Evolutionary conservation across 192 early-diverging fungal species (phyloP).

Genomic region (Coemansia sp.): DNA sequence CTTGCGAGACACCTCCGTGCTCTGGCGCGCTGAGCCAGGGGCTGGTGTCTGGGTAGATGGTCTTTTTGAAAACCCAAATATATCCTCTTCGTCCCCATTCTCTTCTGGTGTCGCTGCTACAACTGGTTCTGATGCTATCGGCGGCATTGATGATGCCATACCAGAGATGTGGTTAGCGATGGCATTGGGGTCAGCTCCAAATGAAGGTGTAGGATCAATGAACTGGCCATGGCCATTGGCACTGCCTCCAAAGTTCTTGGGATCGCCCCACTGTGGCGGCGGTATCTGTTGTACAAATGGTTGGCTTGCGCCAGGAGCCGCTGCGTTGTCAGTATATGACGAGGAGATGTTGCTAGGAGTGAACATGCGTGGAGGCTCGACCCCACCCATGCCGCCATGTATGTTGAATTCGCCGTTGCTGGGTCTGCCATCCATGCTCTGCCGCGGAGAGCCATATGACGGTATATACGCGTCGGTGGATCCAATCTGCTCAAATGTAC

Average conservation of each 20-base stretch:
- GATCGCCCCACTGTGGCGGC: slow-evolving; percentile 46
- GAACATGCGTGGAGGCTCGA: slow-evolving; percentile 38
- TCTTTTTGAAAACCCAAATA: slow-evolving; percentile 54
- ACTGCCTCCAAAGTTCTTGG: background rate
- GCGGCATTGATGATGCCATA: background rate
- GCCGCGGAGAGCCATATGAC: slow-evolving; percentile 23
- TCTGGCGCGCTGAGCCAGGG: slow-evolving; percentile 15
- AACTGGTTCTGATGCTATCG: background rate
- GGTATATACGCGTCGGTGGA: slow-evolving; percentile 11
- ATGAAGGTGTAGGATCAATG: slow-evolving; percentile 17
- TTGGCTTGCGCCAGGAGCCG: background rate
- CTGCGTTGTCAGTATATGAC: slow-evolving; percentile 4
- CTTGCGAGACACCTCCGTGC: slow-evolving; percentile 26
- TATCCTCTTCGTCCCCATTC: slow-evolving; percentile 50
- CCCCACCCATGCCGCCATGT: slow-evolving; percentile 1
- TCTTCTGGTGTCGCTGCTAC: slow-evolving; percentile 2
- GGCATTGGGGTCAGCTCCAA: background rate
- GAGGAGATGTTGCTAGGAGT: slow-evolving; percentile 28
- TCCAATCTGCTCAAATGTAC: slow-evolving; percentile 5
- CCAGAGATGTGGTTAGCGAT: slow-evolving; percentile 1
- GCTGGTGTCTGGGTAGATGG: slow-evolving; percentile 8
- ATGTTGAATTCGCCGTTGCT: slow-evolving; percentile 3
- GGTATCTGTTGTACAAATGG: background rate
- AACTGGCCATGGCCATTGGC: slow-evolving; percentile 13
- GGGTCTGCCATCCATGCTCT: slow-evolving; percentile 36